Evolutionary conservation across 306 rosid species (phyloP), one percentile per base, ranked within the genome.

Genomic region (Quercus wislizeni): DNA sequence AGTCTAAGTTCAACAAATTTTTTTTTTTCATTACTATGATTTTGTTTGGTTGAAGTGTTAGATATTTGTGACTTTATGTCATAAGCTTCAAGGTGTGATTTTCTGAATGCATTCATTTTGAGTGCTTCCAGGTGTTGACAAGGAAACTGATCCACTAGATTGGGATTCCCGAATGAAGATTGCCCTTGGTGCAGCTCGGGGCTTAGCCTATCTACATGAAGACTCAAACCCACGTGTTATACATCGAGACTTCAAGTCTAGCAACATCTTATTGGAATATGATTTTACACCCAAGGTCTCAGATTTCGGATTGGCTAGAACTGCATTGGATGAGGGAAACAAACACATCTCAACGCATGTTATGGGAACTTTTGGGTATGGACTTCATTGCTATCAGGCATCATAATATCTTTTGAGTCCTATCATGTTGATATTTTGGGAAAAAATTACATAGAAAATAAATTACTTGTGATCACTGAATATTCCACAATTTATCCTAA

Each of bases 321-420:
- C 97, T 10, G 99, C 99, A 55, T 71, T 93, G 38, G 98, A 90
- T 25, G 97, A 91, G 83, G 97, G 93, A 67, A 88, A 89, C 85
- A 90, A 88, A 84, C 99, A 95, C 75, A 95, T 95, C 83, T 95
- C 99, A 57, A 93, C 99, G 6, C 99, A 95, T 80, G 98, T 95
- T 67, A 95, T 95, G 99, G 99, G 99, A 76, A 95, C 99, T 74
- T 93, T 95, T 67, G 99, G 99, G 99, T 95, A 88, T 82, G 56
- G 23, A 67, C 62, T 33, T 61, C 10, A 55, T 56, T 35, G 43
- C 25, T 17, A 4, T 49, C 49, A 21, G 25, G 71, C 68, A 54
- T 8, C 27, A 25, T 41, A 67, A 25, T 57, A 61, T 71, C 59
- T 74, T 76, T 76, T 41, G 21, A 11, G 41, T 54, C 55, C 35